Evolutionary conservation across 768 basidiomycete genomes (phyloP).

Genomic region (Rhizopogon vinicolor): DNA sequence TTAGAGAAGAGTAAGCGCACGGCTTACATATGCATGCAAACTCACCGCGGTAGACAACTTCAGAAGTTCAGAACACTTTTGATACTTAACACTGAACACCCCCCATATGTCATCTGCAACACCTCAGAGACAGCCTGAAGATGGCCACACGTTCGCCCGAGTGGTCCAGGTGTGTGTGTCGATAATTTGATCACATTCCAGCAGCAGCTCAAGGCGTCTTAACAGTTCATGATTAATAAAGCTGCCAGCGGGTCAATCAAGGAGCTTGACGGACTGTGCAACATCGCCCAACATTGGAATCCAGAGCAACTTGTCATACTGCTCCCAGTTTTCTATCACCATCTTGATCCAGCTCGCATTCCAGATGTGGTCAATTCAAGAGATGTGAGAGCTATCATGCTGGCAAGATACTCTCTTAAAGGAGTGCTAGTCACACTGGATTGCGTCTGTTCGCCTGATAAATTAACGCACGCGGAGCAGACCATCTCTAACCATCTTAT

Average conservation of each 20-base stretch:
- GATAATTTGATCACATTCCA: background rate
- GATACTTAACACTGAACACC: background rate
- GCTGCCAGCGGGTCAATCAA: background rate
- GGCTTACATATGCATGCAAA: too few relatives aligned
- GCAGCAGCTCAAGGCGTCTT: background rate
- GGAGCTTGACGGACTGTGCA: conserved; percentile 1
- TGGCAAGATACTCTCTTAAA: conserved; percentile 1
- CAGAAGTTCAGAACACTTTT: too few relatives aligned
- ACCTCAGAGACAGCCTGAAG: background rate
- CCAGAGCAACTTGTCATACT: conserved; percentile 1
- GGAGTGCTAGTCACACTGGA: conserved; percentile 1
- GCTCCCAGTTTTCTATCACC: conserved; percentile 1
- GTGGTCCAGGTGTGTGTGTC: background rate
- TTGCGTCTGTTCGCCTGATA: background rate
- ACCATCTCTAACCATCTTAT: background rate
- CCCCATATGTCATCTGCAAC: background rate
- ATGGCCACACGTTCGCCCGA: background rate
- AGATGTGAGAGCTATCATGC: background rate
- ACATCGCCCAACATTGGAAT: conserved; percentile 1
- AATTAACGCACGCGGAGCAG: background rate
- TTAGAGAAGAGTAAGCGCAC: too few relatives aligned
- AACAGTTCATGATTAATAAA: background rate
- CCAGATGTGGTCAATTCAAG: conserved; percentile 1
- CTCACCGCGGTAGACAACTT: too few relatives aligned
- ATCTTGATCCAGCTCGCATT: conserved; percentile 3